Base-by-base conservation (phyloP, 192 early-diverging fungal genomes). In the Phlyctochytrium arcticum region DNA sequence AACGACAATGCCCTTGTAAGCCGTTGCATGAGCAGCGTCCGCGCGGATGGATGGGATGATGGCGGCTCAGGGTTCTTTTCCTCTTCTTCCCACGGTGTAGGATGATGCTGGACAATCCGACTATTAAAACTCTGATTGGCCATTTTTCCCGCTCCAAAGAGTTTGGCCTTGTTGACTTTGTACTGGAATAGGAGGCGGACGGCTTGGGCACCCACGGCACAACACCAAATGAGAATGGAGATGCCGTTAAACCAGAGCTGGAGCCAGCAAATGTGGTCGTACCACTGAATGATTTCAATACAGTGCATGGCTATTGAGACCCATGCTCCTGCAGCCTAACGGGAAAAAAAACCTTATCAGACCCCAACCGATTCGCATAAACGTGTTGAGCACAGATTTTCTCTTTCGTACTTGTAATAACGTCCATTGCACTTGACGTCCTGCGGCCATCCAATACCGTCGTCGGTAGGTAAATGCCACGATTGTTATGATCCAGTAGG, bases 171-270 rank as follows among this genome's bases (percentile, higher is more conserved):
- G 30, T 49, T 68, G 6, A 68, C 29, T 24, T 60, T 46, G 6
- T 49, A 49, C 31, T 68, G 23, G 48, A 60, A 68, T 23, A 60
- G 60, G 46, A 60, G 60, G 33, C 60, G 46, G n/a, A 49, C 24
- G 29, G 57, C 39, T 48, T 49, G 24, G 17, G 50, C 55, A 31
- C 48, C 30, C 19, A 68, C 46, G 19, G 21, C 23, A 19, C 8
- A 12, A 12, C 26, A 36, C 64, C 64, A 67, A 5, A 37, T 6
- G 44, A 58, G 7, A 32, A 8, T 21, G 15, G 24, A 31, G 19
- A 60, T 30, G 8, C 26, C 48, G 15, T 30, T 26, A n/a, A 17
- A 37, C 57, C 55, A 68, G 12, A 68, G 32, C 29, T 60, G 48
- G 17, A 60, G 27, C 27, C 58, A 68, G 33, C 66, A 68, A 5